phyloP scores from a whole-genome alignment of 306 rosid genomes.

The Vigna hirtella region DNA sequence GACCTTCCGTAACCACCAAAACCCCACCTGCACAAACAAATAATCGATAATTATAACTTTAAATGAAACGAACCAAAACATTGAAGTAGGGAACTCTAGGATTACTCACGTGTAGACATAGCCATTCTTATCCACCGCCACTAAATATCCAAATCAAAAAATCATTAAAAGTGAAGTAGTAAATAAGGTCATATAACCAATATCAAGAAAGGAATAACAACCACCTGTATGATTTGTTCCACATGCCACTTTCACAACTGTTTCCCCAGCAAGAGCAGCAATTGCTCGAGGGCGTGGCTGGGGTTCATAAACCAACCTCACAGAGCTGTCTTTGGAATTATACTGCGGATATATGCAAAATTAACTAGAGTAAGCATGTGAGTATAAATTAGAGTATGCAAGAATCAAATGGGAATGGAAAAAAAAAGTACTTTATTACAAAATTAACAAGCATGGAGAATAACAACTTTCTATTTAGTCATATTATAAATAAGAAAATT shows the following conservation, averaged over 20 bases:
- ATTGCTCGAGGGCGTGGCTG: constrained; percentile 95
- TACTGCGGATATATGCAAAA: constrained; percentile 69
- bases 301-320: constrained; percentile 92
- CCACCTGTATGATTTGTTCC: constrained; percentile 97
- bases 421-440: not conserved
- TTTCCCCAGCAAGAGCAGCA: constrained; percentile 86
- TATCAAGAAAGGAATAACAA: constrained; percentile 26
- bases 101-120: constrained; percentile 87
- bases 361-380: constrained; percentile 37
- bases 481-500: not conserved
- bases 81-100: constrained; percentile 15
- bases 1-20: constrained; percentile 99
- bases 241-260: constrained; percentile 87
- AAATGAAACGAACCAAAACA: constrained; percentile 27
- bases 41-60: constrained; percentile 38
- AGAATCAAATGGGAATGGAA: not conserved
- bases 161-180: constrained; percentile 24
- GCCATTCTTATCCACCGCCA: constrained; percentile 94
- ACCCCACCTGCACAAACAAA: constrained; percentile 81
- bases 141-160: constrained; percentile 58
- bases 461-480: constrained; percentile 5
- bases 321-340: constrained; percentile 94
- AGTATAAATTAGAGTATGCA: not conserved
- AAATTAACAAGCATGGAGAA: constrained; percentile 5
- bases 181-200: constrained; percentile 7